phyloP scores from a whole-genome alignment of 306 rosid species.

The Fragaria nilgerrensis region DNA sequence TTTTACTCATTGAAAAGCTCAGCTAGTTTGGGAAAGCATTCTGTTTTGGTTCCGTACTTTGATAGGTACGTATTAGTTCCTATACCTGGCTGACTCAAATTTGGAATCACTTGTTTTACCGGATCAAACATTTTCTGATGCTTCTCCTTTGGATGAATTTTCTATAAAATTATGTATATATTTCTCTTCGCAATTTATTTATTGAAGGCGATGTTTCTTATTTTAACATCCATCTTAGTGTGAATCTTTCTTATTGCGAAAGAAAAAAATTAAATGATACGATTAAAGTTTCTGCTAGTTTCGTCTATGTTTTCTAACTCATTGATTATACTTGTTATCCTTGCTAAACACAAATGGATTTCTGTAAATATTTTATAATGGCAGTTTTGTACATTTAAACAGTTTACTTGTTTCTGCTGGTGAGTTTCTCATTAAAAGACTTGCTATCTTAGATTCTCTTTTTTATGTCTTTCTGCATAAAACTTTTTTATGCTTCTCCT shows the following conservation, averaged over 20 bases:
- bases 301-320: background rate
- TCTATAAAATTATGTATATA: background rate
- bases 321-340: background rate
- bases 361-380: background rate
- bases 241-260: background rate
- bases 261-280: background rate
- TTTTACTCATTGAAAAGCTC: conserved; percentile 50
- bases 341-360: background rate
- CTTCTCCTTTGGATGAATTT: background rate
- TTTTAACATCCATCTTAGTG: background rate
- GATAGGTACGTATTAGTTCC: conserved; percentile 46
- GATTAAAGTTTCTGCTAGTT: background rate
- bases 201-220: background rate
- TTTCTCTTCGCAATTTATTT: background rate
- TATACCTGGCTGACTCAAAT: conserved; percentile 7
- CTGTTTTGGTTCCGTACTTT: conserved; percentile 66
- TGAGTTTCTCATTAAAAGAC: background rate
- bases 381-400: background rate
- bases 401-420: background rate
- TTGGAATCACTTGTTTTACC: conserved; percentile 8
- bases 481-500: background rate
- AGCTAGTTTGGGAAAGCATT: conserved; percentile 39
- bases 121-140: background rate
- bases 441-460: background rate
- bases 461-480: background rate